phyloP scores from a whole-genome alignment of 352 stramenopile genomes.

The Globisporangium irregulare region DNA sequence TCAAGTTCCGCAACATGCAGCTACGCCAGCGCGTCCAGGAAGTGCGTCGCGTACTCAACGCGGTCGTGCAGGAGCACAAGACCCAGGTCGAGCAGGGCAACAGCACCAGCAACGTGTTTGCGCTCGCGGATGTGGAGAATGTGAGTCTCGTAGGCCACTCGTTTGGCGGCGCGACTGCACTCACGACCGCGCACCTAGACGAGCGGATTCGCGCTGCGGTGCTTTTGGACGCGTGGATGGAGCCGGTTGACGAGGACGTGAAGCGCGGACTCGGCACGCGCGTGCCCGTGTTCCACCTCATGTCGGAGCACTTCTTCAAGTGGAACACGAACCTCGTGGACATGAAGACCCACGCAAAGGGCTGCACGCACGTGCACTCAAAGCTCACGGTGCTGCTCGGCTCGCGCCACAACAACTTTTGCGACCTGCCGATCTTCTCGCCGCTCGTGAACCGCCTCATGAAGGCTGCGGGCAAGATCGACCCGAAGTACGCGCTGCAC shows the following conservation, averaged over 20 bases:
- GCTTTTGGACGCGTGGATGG: slow-evolving; percentile 68
- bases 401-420: slow-evolving; percentile 74
- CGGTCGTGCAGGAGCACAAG: slow-evolving; percentile 22
- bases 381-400: slow-evolving; percentile 38
- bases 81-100: not conserved
- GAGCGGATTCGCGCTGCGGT: slow-evolving; percentile 42
- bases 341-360: slow-evolving; percentile 33
- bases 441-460: slow-evolving; percentile 46
- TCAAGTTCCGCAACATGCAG: slow-evolving; percentile 61
- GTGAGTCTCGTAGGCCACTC: slow-evolving; percentile 56
- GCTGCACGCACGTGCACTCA: slow-evolving; percentile 34
- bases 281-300: slow-evolving; percentile 50
- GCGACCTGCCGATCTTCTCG: slow-evolving; percentile 63
- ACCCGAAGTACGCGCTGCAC: slow-evolving; percentile 40
- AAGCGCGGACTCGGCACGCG: slow-evolving; percentile 31
- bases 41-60: slow-evolving; percentile 44
- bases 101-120: slow-evolving; percentile 28
- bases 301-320: slow-evolving; percentile 59
- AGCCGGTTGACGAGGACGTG: slow-evolving; percentile 44
- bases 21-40: slow-evolving; percentile 51
- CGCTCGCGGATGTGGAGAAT: slow-evolving; percentile 26
- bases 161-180: slow-evolving; percentile 57
- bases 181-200: slow-evolving; percentile 50
- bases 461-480: slow-evolving; percentile 48
- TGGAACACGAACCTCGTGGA: slow-evolving; percentile 53